phyloP scores from a whole-genome alignment of 257 asterid genomes.

The Nicotiana attenuata region DNA sequence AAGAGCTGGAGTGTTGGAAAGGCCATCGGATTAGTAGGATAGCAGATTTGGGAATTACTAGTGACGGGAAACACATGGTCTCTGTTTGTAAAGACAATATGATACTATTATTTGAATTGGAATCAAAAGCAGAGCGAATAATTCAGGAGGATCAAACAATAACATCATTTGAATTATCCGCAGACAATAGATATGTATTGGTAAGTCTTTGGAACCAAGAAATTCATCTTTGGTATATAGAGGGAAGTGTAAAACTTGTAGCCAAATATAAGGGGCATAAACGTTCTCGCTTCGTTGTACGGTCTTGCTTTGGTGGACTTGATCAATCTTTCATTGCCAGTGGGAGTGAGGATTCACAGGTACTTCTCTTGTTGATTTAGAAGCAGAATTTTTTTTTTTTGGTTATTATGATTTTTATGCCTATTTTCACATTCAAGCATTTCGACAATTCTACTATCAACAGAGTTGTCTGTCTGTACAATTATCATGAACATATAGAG shows the following conservation, averaged over 20 bases:
- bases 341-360: constrained; percentile 98
- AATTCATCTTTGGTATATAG: constrained; percentile 87
- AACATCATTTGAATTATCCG: constrained; percentile 65
- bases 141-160: constrained; percentile 73
- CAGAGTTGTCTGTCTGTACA: no score
- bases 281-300: constrained; percentile 64
- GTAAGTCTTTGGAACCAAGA: constrained; percentile 68
- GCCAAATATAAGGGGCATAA: constrained; percentile 80
- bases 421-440: not conserved
- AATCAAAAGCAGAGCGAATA: constrained; percentile 53
- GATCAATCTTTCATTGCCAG: constrained; percentile 82
- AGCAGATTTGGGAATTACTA: constrained; percentile 65
- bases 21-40: constrained; percentile 60
- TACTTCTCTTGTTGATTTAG: constrained; percentile 20
- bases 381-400: not conserved
- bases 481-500: no score
- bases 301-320: constrained; percentile 87
- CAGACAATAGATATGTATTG: constrained; percentile 62
- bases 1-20: constrained; percentile 77
- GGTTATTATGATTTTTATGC: not conserved
- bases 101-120: constrained; percentile 68
- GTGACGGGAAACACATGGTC: constrained; percentile 60
- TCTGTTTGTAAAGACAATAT: constrained; percentile 57
- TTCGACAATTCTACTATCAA: not conserved
- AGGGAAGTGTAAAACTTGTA: constrained; percentile 43